These are phyloP conservation scores for Trifolium subterraneum DNA, from an alignment of 306 rosid species.

Conservation along the genomic window DNA sequence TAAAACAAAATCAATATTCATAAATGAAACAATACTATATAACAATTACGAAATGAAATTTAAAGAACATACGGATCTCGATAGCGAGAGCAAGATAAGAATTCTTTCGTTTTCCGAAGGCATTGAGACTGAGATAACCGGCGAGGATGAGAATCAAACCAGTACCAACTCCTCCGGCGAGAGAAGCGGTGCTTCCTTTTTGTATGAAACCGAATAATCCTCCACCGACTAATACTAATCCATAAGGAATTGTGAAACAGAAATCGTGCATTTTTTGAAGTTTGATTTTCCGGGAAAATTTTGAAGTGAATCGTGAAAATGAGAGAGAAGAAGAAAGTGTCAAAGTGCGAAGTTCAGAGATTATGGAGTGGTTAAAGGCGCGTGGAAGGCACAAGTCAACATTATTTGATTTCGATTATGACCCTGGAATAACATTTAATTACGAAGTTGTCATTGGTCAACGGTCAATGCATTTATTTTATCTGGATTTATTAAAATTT, in stretches of 20 bases:
- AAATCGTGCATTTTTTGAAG: conserved; percentile 78
- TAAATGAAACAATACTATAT: neutral
- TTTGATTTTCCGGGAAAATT: conserved; percentile 42
- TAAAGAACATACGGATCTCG: conserved; percentile 58
- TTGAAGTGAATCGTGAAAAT: conserved; percentile 12
- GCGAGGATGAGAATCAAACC: conserved; percentile 74
- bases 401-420: neutral
- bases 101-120: conserved; percentile 70
- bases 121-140: conserved; percentile 78
- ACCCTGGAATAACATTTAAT: neutral
- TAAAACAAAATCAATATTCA: neutral
- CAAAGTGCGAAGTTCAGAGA: too few species aligned
- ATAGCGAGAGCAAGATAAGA: conserved; percentile 63
- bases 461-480: neutral
- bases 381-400: conserved; percentile 47
- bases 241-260: conserved; percentile 92
- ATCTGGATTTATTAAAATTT: too few species aligned
- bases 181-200: conserved; percentile 79
- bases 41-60: neutral
- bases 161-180: conserved; percentile 68
- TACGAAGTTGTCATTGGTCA: neutral
- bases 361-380: conserved; percentile 34
- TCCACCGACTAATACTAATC: conserved; percentile 68
- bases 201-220: conserved; percentile 68
- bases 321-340: neutral